Base-by-base conservation (phyloP, 176 grass and related monocot genomes). In the Rhynchospora tenuis region DNA sequence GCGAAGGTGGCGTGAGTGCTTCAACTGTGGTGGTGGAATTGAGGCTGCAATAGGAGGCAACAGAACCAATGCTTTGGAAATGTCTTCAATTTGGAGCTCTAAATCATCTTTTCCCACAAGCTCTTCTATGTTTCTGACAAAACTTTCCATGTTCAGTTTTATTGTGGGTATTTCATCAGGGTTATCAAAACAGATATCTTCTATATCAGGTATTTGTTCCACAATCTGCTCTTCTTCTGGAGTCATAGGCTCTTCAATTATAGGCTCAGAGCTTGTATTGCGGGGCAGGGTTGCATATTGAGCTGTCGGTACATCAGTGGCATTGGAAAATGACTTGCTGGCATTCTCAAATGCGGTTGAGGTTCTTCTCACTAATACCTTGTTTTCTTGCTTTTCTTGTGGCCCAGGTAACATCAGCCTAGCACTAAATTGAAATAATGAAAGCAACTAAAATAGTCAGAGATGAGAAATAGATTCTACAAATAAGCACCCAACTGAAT, bases 191-290 rank as follows among this genome's bases (percentile, higher is more conserved):
- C 81, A 79, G 73, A 85, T 73, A 86, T 94, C 90, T 81, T 98
- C 95, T 17, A 98, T 93, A 70, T 92, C 84, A 6, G 85, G 89
- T 83, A 84, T 83, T 50, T 24, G 59, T 80, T 89, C 85, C 38
- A 86, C 42, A 29, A 9, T 82, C 48, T 64, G 56, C 62, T 82
- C 85, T 80, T 85, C 83, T 81, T 23, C 85, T 90, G 95, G 95
- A 85, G 88, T 98, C 83, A 73, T 59, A 72, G 95, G 95, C 51
- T 98, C 95, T 84, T 98, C 95, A 61, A 98, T 90, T 86, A 98
- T 94, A 56, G 95, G 95, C 59, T 94, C 86, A n/a, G 46, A 81
- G 69, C 85, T 94, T 50, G 86, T 88, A 28, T 75, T 78, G 57
- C 27, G 79, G 90, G 70, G 58, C n/a, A 58, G 78, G 28, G 69